Percentiles rank a stretch among this genome's conserved stretches.
Evolutionary conservation across 768 basidiomycete species (phyloP).

Genomic region (Austroboletus eburneus): DNA sequence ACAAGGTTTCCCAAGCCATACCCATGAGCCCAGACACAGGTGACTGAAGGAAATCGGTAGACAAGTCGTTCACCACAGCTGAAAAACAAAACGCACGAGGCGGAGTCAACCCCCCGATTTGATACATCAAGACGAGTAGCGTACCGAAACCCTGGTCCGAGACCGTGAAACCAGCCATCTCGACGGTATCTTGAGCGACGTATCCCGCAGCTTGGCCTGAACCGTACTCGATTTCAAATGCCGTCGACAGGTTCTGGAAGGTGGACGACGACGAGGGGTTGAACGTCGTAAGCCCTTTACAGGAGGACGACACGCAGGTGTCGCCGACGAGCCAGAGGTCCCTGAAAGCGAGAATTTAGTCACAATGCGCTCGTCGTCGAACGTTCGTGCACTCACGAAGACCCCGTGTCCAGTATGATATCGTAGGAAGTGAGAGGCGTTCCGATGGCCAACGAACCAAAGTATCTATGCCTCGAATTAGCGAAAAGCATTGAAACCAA

Average conservation of each 20-base stretch:
- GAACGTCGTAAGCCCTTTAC: conserved; percentile 30
- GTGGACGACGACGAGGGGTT: conserved; percentile 33
- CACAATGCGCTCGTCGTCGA: conserved; percentile 4
- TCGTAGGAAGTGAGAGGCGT: conserved; percentile 45
- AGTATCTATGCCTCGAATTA: conserved; percentile 27
- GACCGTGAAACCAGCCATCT: conserved; percentile 51
- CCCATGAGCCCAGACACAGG: conserved; percentile 55
- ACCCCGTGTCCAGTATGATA: conserved; percentile 52
- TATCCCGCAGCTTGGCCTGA: conserved; percentile 46
- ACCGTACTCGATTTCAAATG: conserved; percentile 46
- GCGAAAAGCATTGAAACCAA: not conserved
- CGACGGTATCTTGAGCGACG: conserved; percentile 41
- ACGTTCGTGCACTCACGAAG: conserved; percentile 23
- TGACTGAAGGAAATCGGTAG: conserved; percentile 34
- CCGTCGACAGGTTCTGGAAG: conserved; percentile 32
- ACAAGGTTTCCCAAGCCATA: conserved; percentile 43
- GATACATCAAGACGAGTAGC: not conserved
- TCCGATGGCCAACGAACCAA: conserved; percentile 40
- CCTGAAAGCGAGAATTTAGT: conserved; percentile 19
- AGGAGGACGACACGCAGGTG: conserved; percentile 28
- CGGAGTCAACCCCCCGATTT: not conserved
- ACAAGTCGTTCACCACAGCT: conserved; percentile 40
- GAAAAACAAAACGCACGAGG: not conserved
- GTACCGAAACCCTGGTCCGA: conserved; percentile 42
- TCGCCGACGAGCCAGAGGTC: conserved; percentile 49